Conservation (phyloP, 495 filamentous ascomycete species). For the Xylaria venustula region DNA sequence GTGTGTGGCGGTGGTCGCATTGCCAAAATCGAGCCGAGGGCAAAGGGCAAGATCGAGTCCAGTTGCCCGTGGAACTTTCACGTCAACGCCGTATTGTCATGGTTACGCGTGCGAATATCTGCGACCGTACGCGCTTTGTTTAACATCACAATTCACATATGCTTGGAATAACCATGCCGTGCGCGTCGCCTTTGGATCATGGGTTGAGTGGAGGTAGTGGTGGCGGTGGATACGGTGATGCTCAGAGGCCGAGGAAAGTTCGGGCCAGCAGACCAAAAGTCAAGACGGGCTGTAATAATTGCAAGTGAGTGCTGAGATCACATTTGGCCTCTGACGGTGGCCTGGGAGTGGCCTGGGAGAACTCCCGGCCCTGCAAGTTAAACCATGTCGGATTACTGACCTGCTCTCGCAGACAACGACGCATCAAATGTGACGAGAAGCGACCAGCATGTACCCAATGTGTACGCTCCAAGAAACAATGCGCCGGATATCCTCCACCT, state of each 20-base stretch:
- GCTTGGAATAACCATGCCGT: not conserved
- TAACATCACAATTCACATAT: not conserved
- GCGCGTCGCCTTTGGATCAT: not conserved
- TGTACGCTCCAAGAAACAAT: conserved; percentile 46
- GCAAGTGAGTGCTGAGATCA: conserved; percentile 46
- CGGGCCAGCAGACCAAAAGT: conserved; percentile 51
- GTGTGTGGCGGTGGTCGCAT: not conserved
- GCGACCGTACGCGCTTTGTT: not conserved
- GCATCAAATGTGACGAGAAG: conserved; percentile 67
- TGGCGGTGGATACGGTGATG: conserved; percentile 9
- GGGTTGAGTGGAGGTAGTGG: not conserved
- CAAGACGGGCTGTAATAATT: conserved; percentile 56
- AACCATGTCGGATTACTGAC: conserved; percentile 16
- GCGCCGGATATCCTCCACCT: conserved; percentile 53
- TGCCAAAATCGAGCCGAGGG: not conserved
- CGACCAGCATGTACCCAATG: conserved; percentile 60
- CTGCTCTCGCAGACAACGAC: conserved; percentile 48
- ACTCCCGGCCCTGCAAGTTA: not conserved
- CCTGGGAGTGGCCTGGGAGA: not conserved
- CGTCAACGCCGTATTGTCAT: not conserved
- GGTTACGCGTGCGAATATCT: not conserved
- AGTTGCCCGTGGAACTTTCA: not conserved
- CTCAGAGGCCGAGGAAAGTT: conserved; percentile 31
- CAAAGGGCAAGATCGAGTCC: not conserved
- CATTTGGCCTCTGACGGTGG: not conserved